Evolutionary conservation across 306 rosid genomes (phyloP).

Genomic region (Cyamopsis tetragonoloba): DNA sequence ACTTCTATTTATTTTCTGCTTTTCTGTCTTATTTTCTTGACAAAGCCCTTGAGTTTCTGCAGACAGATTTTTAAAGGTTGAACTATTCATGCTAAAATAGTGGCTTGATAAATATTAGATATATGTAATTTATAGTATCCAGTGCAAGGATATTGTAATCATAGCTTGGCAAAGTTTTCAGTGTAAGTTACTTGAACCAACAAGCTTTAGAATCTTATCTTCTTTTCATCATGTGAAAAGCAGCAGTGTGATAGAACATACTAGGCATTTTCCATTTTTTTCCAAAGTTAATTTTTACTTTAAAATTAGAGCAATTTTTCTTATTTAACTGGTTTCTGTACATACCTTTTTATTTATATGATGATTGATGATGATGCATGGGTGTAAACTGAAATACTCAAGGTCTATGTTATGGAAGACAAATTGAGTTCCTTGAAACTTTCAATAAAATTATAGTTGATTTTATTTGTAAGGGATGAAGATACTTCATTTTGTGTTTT

Average conservation of each 20-base stretch:
- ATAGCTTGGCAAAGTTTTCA: neutral
- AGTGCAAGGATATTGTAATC: neutral
- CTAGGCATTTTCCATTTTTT: neutral
- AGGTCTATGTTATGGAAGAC: constrained; percentile 12
- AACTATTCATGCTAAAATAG: neutral
- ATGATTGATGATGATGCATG: neutral
- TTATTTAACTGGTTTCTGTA: neutral
- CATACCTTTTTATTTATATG: constrained; percentile 19
- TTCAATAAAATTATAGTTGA: neutral
- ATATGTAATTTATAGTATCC: neutral
- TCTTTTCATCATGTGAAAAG: neutral
- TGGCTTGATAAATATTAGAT: neutral
- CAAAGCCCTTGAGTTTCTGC: neutral
- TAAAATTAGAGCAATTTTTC: neutral
- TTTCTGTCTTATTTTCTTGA: constrained; percentile 1
- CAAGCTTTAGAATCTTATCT: neutral
- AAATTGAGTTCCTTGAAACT: constrained; percentile 8
- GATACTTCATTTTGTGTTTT: neutral
- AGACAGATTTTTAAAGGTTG: neutral
- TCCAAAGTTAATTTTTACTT: neutral
- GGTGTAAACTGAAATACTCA: constrained; percentile 7
- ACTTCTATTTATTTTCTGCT: neutral
- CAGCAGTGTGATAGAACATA: neutral
- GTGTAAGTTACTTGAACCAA: neutral
- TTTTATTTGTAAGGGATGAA: constrained; percentile 13